Conservation (phyloP, 179 eudicot species). For the Corrigiola litoralis region DNA sequence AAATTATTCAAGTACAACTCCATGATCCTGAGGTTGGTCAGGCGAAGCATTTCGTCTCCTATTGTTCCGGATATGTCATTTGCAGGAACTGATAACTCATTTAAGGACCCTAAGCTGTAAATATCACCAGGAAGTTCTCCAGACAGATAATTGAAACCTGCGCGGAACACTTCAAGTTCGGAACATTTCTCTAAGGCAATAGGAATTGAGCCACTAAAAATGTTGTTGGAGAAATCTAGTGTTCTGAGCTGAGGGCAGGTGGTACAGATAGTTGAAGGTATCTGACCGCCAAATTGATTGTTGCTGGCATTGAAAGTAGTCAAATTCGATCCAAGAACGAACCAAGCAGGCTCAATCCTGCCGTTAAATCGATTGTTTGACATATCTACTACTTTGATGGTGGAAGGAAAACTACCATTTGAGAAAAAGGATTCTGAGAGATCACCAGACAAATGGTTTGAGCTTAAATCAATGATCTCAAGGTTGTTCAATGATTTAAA, state of each 20-base stretch:
- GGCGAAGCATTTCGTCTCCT: slow-evolving; percentile 26
- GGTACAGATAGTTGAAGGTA: slow-evolving; percentile 46
- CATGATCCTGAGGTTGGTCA: slow-evolving; percentile 37
- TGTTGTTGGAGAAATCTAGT: slow-evolving; percentile 62
- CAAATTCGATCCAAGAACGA: slow-evolving; percentile 35
- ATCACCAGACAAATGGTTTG: slow-evolving; percentile 46
- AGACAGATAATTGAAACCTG: slow-evolving; percentile 50
- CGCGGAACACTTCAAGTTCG: slow-evolving; percentile 40
- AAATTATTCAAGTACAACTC: slow-evolving; percentile 39
- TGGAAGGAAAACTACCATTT: slow-evolving; percentile 22
- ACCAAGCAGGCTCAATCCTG: slow-evolving; percentile 30
- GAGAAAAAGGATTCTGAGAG: slow-evolving; percentile 22
- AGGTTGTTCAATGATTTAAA: slow-evolving; percentile 41
- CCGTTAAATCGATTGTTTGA: slow-evolving; percentile 65
- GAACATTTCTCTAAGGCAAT: slow-evolving; percentile 41
- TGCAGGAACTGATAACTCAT: slow-evolving; percentile 53
- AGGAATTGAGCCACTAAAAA: slow-evolving; percentile 42
- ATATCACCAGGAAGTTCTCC: slow-evolving; percentile 48
- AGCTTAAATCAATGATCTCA: slow-evolving; percentile 61
- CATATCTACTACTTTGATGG: slow-evolving; percentile 36
- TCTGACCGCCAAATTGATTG: slow-evolving; percentile 48
- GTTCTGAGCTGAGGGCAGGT: slow-evolving; percentile 26
- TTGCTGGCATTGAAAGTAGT: slow-evolving; percentile 46
- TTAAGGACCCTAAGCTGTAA: slow-evolving; percentile 30
- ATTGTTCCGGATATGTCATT: slow-evolving; percentile 49